phyloP scores from a whole-genome alignment of 2,329 filamentous ascomycete genomes.

The Pestalotiopsis sp. region DNA sequence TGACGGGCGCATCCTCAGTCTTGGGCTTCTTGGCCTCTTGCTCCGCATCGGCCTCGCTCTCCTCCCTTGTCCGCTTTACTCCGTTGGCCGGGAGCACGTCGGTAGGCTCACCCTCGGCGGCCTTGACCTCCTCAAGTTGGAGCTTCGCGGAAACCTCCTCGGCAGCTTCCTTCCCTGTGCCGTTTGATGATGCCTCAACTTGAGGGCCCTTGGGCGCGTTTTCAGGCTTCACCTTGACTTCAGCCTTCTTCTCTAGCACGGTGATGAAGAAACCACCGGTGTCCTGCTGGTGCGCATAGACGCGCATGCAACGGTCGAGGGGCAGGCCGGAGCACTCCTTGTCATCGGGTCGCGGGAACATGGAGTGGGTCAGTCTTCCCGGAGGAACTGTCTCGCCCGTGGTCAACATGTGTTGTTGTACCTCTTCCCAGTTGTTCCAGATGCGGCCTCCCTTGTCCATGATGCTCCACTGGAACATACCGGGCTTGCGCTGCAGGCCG shows the following conservation, averaged over 20 bases:
- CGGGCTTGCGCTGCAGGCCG: constrained; percentile 72
- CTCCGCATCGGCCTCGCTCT: constrained; percentile 35
- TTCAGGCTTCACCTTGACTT: constrained; percentile 78
- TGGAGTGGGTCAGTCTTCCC: constrained; percentile 71
- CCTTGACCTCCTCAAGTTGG: constrained; percentile 35
- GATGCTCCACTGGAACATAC: constrained; percentile 81
- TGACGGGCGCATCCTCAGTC: constrained; percentile 27
- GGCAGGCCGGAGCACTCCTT: constrained; percentile 64
- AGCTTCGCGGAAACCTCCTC: constrained; percentile 24
- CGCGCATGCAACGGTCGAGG: constrained; percentile 85
- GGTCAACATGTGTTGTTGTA: constrained; percentile 66
- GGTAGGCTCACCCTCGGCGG: constrained; percentile 30
- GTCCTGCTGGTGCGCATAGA: constrained; percentile 94
- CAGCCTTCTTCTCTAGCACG: constrained; percentile 86
- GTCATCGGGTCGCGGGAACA: constrained; percentile 71
- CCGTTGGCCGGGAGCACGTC: constrained; percentile 31
- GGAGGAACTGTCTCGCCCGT: constrained; percentile 61
- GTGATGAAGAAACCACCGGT: constrained; percentile 98
- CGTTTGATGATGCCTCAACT: constrained; percentile 17
- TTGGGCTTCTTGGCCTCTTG: constrained; percentile 50
- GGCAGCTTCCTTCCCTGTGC: constrained; percentile 19
- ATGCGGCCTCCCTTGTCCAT: constrained; percentile 83
- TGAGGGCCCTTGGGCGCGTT: constrained; percentile 45
- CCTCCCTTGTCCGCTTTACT: constrained; percentile 34
- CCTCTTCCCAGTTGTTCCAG: constrained; percentile 80